These are phyloP conservation scores for Pestalotiopsis sp. DNA, from an alignment of 2,329 filamentous ascomycete genomes.

Conservation along the genomic window DNA sequence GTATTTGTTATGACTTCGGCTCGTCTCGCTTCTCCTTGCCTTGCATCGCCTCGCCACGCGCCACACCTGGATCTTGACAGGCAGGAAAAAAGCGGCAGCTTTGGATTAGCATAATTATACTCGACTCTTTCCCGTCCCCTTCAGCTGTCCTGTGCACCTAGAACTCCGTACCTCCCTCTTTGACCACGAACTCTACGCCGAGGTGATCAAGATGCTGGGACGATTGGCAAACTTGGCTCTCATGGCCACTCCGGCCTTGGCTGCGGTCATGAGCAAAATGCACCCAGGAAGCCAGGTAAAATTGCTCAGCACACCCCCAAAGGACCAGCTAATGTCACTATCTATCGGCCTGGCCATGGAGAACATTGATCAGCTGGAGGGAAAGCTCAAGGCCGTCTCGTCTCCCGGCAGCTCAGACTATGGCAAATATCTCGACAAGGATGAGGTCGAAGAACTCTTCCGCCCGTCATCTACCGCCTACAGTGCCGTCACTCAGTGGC, in stretches of 20 bases:
- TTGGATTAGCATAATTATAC: neutral
- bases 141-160: neutral
- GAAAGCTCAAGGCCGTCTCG: constrained; percentile 23
- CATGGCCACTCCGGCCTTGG: constrained; percentile 9
- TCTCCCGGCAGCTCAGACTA: constrained; percentile 23
- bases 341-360: constrained; percentile 27
- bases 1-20: neutral
- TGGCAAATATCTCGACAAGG: constrained; percentile 23
- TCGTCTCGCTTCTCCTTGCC: neutral
- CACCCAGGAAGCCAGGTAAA: constrained; percentile 9
- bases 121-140: neutral
- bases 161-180: neutral
- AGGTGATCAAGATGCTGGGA: neutral
- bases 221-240: constrained; percentile 5
- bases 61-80: neutral
- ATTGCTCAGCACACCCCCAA: constrained; percentile 7
- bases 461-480: constrained; percentile 20
- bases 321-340: constrained; percentile 19
- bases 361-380: constrained; percentile 23
- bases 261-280: constrained; percentile 17
- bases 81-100: neutral
- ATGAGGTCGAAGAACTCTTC: constrained; percentile 23
- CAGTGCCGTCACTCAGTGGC: constrained; percentile 23
- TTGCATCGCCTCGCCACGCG: neutral
- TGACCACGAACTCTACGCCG: neutral